Evolutionary conservation across 305 asterid genomes (phyloP).

Genomic region (Fraxinus greggii): DNA sequence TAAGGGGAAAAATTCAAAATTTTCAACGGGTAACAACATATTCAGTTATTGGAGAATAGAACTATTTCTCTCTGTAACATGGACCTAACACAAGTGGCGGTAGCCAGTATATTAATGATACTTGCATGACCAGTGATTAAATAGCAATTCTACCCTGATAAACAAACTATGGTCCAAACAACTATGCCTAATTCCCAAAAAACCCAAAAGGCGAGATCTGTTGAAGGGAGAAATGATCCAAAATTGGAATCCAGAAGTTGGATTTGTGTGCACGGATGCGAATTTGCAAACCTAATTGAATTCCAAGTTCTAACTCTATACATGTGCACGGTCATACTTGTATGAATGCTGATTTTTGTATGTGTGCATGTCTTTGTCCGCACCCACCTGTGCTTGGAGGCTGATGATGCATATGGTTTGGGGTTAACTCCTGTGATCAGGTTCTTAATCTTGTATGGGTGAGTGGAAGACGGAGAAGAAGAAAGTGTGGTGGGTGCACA

Average conservation of each 20-base stretch:
- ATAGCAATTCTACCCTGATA: not conserved
- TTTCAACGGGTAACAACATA: not conserved
- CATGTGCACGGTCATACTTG: not conserved
- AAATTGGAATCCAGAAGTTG: not conserved
- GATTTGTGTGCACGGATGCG: not conserved
- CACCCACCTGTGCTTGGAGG: not conserved
- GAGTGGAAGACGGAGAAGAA: not conserved
- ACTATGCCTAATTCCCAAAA: not conserved
- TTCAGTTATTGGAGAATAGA: not conserved
- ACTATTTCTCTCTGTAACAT: not conserved
- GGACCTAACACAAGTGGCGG: not conserved
- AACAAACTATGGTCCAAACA: not conserved
- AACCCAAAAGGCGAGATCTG: not conserved
- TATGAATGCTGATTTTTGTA: not conserved
- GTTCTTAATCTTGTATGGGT: not conserved
- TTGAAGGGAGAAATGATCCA: not conserved
- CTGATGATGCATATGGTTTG: not conserved
- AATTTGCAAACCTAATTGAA: not conserved
- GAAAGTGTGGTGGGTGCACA: not conserved
- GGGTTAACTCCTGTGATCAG: not conserved
- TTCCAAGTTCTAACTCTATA: not conserved
- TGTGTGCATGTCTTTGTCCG: not conserved
- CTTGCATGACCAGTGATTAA: not conserved
- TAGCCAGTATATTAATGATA: not conserved
- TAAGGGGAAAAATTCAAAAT: not conserved